Evolutionary conservation across 345 rosid species (phyloP).

Genomic region (Heritiera fomes): DNA sequence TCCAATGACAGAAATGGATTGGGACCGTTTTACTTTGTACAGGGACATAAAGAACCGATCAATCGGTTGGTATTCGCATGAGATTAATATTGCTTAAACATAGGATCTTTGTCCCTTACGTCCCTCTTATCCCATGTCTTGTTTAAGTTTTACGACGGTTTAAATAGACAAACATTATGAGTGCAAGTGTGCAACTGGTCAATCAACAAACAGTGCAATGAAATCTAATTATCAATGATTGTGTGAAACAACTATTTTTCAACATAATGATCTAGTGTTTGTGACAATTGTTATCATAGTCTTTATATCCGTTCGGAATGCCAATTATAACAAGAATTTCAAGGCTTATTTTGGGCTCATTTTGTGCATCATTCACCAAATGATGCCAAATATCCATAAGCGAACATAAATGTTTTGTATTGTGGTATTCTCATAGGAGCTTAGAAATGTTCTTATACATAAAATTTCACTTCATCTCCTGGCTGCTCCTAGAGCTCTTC

Average conservation of each 20-base stretch:
- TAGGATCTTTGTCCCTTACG: not conserved
- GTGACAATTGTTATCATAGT: not conserved
- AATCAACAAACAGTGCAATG: too few species aligned
- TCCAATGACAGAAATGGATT: not conserved
- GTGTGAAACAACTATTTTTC: not conserved
- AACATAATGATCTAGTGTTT: not conserved
- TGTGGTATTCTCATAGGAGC: not conserved
- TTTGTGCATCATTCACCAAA: not conserved
- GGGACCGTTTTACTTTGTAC: constrained; percentile 7
- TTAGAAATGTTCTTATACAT: not conserved
- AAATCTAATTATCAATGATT: not conserved
- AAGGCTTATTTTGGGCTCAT: not conserved
- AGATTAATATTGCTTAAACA: constrained; percentile 6
- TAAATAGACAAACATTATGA: not conserved
- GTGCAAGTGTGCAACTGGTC: not conserved
- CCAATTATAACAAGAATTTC: not conserved
- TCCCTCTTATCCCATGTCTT: not conserved
- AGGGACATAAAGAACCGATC: not conserved
- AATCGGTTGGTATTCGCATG: not conserved
- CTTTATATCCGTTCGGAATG: not conserved
- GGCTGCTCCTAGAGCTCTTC: not conserved
- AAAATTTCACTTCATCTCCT: not conserved
- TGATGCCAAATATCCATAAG: not conserved
- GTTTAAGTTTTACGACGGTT: not conserved
- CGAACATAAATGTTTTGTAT: not conserved